A percentile compares a stretch with the other conserved stretches of the same genome.
phyloP scores from a whole-genome alignment of 2,329 filamentous ascomycete genomes.

The Talaromyces sp. region DNA sequence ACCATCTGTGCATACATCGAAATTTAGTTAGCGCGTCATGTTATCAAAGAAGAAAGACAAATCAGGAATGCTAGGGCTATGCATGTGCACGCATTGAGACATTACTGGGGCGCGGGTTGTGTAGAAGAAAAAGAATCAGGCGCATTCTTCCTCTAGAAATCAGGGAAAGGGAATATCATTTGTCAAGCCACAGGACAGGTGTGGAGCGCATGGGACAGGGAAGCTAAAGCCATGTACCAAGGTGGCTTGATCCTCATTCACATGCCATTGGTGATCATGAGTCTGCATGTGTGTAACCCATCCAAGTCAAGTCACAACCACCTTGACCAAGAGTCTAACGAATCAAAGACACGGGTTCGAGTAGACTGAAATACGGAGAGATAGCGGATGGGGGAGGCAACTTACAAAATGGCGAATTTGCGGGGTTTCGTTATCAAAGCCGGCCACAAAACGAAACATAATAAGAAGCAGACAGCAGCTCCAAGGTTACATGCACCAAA shows the following conservation, averaged over 20 bases:
- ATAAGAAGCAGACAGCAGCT: slow-evolving; percentile 85
- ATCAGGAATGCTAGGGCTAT: background rate
- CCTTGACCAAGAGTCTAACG: background rate
- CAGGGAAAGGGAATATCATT: slow-evolving; percentile 4
- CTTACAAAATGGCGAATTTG: slow-evolving; percentile 97
- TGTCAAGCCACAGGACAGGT: slow-evolving; percentile 13
- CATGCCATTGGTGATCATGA: slow-evolving; percentile 11
- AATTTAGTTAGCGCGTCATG: slow-evolving; percentile 4
- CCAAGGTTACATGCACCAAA: slow-evolving; percentile 89
- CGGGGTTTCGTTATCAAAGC: slow-evolving; percentile 74
- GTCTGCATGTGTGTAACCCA: slow-evolving; percentile 11
- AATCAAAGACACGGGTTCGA: slow-evolving; percentile 1
- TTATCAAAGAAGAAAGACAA: background rate
- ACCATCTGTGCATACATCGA: slow-evolving; percentile 65
- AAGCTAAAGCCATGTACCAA: background rate
- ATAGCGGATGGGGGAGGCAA: slow-evolving; percentile 35
- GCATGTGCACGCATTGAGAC: background rate
- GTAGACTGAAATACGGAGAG: background rate
- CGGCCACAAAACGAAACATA: slow-evolving; percentile 84
- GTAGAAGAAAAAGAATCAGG: slow-evolving; percentile 6
- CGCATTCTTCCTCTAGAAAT: background rate
- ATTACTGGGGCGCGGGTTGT: background rate
- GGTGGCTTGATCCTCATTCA: slow-evolving; percentile 15
- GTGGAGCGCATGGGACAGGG: slow-evolving; percentile 8
- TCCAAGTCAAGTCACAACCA: slow-evolving; percentile 3